Evolutionary conservation across 352 stramenopile genomes (phyloP).

Genomic region (Globisporangium middletonii): DNA sequence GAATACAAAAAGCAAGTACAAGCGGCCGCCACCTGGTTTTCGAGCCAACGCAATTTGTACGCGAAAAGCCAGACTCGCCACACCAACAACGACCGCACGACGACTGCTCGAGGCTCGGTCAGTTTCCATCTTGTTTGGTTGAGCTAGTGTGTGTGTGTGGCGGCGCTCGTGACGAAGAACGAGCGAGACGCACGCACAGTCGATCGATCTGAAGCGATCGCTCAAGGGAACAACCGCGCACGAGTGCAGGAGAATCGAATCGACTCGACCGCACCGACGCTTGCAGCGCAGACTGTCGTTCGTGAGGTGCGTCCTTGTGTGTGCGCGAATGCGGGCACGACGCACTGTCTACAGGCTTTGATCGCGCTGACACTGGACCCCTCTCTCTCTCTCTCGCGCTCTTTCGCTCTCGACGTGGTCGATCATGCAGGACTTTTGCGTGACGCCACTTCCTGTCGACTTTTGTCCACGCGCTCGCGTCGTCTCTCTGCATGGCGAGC

Average conservation of each 20-base stretch:
- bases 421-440: too few relatives aligned
- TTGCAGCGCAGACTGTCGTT: background rate
- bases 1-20: too few relatives aligned
- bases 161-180: background rate
- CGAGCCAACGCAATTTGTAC: too few relatives aligned
- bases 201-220: background rate
- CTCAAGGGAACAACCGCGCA: background rate
- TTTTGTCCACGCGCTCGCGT: background rate
- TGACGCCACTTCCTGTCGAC: background rate
- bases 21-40: too few relatives aligned
- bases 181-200: too few relatives aligned
- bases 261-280: background rate
- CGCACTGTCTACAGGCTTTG: too few relatives aligned
- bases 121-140: background rate
- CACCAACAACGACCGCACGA: background rate
- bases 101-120: background rate
- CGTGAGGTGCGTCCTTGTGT: too few relatives aligned
- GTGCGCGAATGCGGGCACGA: too few relatives aligned
- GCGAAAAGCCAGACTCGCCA: background rate
- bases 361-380: too few relatives aligned
- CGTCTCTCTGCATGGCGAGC: constrained; percentile 4
- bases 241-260: background rate
- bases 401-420: too few relatives aligned
- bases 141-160: too few relatives aligned
- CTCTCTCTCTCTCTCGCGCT: too few relatives aligned